phyloP scores from a whole-genome alignment of 1,284 basidiomycete genomes.

The Pseudozyma sp. region DNA sequence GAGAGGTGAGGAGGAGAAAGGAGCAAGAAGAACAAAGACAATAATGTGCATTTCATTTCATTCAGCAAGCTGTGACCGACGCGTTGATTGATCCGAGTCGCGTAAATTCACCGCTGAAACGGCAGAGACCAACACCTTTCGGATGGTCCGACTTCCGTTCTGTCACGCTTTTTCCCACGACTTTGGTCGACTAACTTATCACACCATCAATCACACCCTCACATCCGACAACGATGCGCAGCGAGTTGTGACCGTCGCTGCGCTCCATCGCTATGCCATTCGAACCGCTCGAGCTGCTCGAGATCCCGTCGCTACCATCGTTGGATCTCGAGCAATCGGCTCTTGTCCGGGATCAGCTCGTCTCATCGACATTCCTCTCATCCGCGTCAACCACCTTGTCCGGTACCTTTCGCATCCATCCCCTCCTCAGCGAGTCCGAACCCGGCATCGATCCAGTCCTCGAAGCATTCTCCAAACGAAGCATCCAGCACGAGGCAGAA shows the following conservation, averaged over 20 bases:
- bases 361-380: conserved; percentile 36
- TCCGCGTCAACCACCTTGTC: neutral
- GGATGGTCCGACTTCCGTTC: conserved; percentile 15
- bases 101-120: conserved; percentile 12
- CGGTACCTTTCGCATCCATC: conserved; percentile 2
- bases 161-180: conserved; percentile 5
- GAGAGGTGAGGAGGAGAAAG: neutral
- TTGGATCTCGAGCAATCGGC: conserved; percentile 18
- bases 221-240: neutral
- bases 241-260: neutral
- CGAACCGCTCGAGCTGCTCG: conserved; percentile 22
- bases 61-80: conserved; percentile 11
- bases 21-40: conserved; percentile 1
- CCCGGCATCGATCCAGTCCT: conserved; percentile 26
- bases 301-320: conserved; percentile 23
- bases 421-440: neutral
- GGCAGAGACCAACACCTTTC: conserved; percentile 35
- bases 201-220: neutral
- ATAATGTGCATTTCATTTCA: neutral
- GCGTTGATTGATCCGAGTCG: conserved; percentile 34
- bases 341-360: conserved; percentile 15
- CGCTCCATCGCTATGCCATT: conserved; percentile 21
- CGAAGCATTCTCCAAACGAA: conserved; percentile 20
- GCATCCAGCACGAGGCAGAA: neutral
- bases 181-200: conserved; percentile 1